Base-by-base conservation (phyloP, 2,329 filamentous ascomycete genomes). In the Aspergillus jensenii region DNA sequence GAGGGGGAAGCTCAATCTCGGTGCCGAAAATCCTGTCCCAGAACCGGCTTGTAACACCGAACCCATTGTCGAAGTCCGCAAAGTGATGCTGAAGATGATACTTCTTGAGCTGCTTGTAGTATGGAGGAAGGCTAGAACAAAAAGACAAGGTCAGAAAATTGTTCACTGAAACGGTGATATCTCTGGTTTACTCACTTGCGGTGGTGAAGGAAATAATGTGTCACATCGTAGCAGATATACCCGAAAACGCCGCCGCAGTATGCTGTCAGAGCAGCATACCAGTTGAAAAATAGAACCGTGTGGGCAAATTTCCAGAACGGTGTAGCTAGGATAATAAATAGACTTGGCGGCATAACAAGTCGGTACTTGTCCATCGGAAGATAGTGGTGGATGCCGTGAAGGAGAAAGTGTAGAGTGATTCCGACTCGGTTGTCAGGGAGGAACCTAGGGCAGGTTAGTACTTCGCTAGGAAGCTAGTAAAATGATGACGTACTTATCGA, bases 321-420 rank as follows among this genome's bases (percentile, higher is more conserved):
- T 0, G 84, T 83, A 6, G 93, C 93, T 19, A 99, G 87, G 12
- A 85, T 83, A 23, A 93, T 62, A 72, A 99, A 98, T 3, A 99
- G 82, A 0, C 91, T 85, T 0, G 95, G 95, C 1, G 95, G 95
- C 95, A 99, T 98, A 64, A 99, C 95, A 9, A 99, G 87, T 60
- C 95, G 88, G 69, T 96, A 93, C 71, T 89, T 93, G 79, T 99
- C 95, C 95, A 99, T 98, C n/a, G 95, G 95, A 4, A 99, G 84
- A 76, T 98, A 99, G 77, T 99, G 95, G 72, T 99, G 95, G 62
- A 99, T 91, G 62, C 95, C 95, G 69, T 99, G 95, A 25, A 99
- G 89, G 41, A 97, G 79, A 78, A 99, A 99, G 74, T 99, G 95
- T 19, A 89, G 67, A 0, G 91, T 96, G 59, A 99, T 81, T 63